Conservation (phyloP, 2,329 filamentous ascomycete species). For the Neonectria magnoliae region DNA sequence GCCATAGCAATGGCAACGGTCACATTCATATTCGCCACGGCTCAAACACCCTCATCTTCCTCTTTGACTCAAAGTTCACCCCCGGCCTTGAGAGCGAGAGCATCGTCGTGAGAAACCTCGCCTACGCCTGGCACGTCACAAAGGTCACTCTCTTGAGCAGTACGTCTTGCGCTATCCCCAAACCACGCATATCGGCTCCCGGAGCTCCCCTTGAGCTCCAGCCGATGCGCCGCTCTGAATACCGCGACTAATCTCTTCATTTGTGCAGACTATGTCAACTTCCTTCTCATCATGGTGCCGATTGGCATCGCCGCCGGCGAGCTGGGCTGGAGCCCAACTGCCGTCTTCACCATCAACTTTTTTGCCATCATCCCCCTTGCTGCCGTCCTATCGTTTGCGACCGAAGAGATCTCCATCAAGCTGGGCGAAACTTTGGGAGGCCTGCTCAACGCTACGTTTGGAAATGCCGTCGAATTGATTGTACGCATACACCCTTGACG, state of each 20-base stretch:
- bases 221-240: neutral
- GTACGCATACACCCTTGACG: slow-evolving; percentile 55
- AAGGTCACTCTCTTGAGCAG: slow-evolving; percentile 69
- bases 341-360: slow-evolving; percentile 81
- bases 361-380: slow-evolving; percentile 82
- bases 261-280: slow-evolving; percentile 68
- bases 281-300: slow-evolving; percentile 78
- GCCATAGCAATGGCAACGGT: slow-evolving; percentile 31
- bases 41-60: slow-evolving; percentile 49
- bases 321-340: slow-evolving; percentile 70
- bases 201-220: neutral
- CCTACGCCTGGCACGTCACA: slow-evolving; percentile 63
- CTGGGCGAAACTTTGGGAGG: slow-evolving; percentile 80
- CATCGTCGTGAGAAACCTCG: slow-evolving; percentile 55
- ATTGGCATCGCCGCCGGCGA: slow-evolving; percentile 75
- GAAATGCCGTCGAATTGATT: slow-evolving; percentile 83
- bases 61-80: slow-evolving; percentile 61
- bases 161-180: slow-evolving; percentile 49
- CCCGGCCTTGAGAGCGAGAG: slow-evolving; percentile 63
- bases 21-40: slow-evolving; percentile 37
- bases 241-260: slow-evolving; percentile 16
- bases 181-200: neutral
- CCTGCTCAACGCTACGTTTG: slow-evolving; percentile 79
- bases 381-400: slow-evolving; percentile 78
- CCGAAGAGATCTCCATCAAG: slow-evolving; percentile 78